Conservation (phyloP, 495 filamentous ascomycete genomes). For the Aspergillus kassunensis region DNA sequence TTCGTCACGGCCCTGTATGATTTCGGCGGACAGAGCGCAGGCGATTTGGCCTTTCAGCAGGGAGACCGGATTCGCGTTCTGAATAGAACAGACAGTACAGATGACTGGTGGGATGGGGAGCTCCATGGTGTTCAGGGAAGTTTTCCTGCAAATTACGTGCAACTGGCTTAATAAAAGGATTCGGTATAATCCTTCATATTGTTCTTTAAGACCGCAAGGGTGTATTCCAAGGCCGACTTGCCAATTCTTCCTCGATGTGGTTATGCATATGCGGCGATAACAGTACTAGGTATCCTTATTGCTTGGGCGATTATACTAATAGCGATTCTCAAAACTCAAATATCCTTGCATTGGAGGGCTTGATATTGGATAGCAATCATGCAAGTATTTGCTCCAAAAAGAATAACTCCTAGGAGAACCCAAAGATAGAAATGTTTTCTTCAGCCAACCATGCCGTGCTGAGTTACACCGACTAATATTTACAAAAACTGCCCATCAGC, state of each 20-base stretch:
- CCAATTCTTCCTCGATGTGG: too few species aligned
- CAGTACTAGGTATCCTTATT: background rate
- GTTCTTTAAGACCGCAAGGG: background rate
- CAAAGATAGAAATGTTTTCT: background rate
- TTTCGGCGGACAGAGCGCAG: conserved; percentile 66
- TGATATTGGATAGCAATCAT: background rate
- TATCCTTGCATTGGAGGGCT: background rate
- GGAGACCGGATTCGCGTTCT: conserved; percentile 82
- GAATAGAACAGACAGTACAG: conserved; percentile 76
- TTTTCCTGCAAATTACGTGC: conserved; percentile 89
- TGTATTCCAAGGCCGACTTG: too few species aligned
- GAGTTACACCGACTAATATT: background rate
- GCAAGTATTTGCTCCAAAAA: conserved; percentile 1
- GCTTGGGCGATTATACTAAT: background rate
- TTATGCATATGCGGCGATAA: background rate
- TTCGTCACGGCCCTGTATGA: conserved; percentile 80
- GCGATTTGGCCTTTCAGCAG: conserved; percentile 77
- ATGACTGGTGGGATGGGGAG: conserved; percentile 97
- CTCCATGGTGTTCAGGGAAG: conserved; percentile 65
- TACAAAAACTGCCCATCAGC: conserved; percentile 31
- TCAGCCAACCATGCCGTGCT: background rate
- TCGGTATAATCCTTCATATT: background rate
- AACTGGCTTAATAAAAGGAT: conserved; percentile 6
- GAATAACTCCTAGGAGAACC: background rate
- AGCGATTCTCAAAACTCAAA: background rate